Evolutionary conservation across 2,329 filamentous ascomycete genomes (phyloP), one percentile per base, ranked within the genome.

Genomic region (Verticillium albo-atrum): DNA sequence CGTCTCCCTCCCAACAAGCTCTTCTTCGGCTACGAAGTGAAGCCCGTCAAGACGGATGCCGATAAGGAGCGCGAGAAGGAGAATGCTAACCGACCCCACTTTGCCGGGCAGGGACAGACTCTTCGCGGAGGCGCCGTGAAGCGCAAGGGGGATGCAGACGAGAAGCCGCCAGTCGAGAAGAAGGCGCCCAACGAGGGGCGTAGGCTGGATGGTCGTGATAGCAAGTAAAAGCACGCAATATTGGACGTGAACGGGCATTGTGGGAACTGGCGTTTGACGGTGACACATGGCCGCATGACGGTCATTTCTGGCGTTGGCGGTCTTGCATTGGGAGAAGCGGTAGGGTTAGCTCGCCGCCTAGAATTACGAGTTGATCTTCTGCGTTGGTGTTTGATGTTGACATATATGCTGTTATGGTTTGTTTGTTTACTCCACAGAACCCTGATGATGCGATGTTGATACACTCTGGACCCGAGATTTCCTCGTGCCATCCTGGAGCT

Each of bases 1-100:
- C 84, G 95, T 28, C 74, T 99, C 56, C 85, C 91, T 0, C 89
- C 90, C 0, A 95, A 95, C 68, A 96, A 97, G 75, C 81, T 99
- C 4, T 99, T 99, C 80, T 96, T 99, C 64, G 95, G 95, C 3
- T 99, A 98, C 69, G 89, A 96, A 69, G 84, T 97, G 71, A 96
- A 90, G 73, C 94, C 94, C 0, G 81, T 96, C 50, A 93, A 92
- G 78, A 91, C 90, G 9, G 86, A 89, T 60, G 89, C 86, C 35
- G 86, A 91, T 60, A 87, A 86, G 70, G 84, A 86, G 56, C 81
- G 87, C 61, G 86, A 89, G 61, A 82, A 86, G 37, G 83, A 86
- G 62, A 65, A 86, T n/a, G 81, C 83, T 4, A 81, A 82, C 61
- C 85, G 86, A 64, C 89, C 89, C n/a, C 86, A 87, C 66, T 97